phyloP scores from a whole-genome alignment of 805 yeast genomes.

The Yamadazyma sp. region DNA sequence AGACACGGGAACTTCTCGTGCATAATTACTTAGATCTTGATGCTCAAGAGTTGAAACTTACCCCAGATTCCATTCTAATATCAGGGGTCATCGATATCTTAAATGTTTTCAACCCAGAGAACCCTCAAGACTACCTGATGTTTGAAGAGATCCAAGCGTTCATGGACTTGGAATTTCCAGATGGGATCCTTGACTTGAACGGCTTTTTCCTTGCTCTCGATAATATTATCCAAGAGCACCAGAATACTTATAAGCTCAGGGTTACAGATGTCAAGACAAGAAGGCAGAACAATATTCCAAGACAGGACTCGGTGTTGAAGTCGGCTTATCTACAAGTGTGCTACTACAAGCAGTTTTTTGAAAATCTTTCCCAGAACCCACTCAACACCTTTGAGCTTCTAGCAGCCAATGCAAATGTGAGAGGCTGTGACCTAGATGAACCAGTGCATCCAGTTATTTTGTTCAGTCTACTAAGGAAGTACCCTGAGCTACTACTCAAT shows the following conservation, averaged over 20 bases:
- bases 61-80: constrained; percentile 40
- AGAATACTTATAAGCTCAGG: constrained; percentile 15
- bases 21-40: constrained; percentile 48
- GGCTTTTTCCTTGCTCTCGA: constrained; percentile 19
- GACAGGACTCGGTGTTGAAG: constrained; percentile 47
- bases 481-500: constrained; percentile 31
- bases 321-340: constrained; percentile 60
- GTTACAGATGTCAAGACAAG: constrained; percentile 64
- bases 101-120: constrained; percentile 15
- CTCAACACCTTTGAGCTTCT: constrained; percentile 41
- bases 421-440: constrained; percentile 48
- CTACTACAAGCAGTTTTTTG: constrained; percentile 55
- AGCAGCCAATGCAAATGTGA: constrained; percentile 45
- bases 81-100: constrained; percentile 68
- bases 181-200: constrained; percentile 24
- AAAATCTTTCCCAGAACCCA: constrained; percentile 24
- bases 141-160: constrained; percentile 25
- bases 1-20: constrained; percentile 63
- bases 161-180: constrained; percentile 16
- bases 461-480: constrained; percentile 37
- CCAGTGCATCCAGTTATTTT: constrained; percentile 46
- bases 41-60: constrained; percentile 16
- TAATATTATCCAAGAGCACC: constrained; percentile 15
- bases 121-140: constrained; percentile 18
- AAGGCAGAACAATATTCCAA: constrained; percentile 41